A percentile compares a stretch with the other conserved stretches of the same genome.
Conservation (phyloP, 179 eudicot genomes). For the Patellifolia procumbens region DNA sequence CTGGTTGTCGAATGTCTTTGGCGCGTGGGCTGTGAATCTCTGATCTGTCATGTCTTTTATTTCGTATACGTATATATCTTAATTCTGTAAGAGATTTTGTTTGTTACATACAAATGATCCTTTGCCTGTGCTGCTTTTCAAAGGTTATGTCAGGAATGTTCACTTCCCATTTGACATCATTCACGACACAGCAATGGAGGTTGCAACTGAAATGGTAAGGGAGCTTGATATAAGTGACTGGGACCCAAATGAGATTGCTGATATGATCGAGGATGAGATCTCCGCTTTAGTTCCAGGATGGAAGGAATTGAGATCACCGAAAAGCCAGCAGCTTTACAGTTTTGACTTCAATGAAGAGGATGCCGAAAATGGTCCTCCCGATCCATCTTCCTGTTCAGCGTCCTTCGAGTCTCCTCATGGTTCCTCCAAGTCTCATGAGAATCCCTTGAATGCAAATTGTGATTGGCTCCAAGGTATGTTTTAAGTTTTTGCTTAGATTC, state of each 20-base stretch:
- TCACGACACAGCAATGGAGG: slow-evolving; percentile 69
- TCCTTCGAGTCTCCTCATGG: slow-evolving; percentile 30
- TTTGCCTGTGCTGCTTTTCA: slow-evolving; percentile 1
- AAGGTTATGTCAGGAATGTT: slow-evolving; percentile 66
- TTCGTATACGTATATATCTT: not conserved
- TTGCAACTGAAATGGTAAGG: slow-evolving; percentile 89
- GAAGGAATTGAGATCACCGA: slow-evolving; percentile 39
- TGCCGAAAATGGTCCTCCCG: slow-evolving; percentile 32
- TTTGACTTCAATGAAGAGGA: slow-evolving; percentile 37
- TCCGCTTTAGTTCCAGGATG: slow-evolving; percentile 59
- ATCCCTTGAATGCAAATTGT: slow-evolving; percentile 2
- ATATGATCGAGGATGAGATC: slow-evolving; percentile 86
- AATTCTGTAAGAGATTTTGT: not conserved
- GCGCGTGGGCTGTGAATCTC: too few relatives aligned
- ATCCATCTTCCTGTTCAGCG: slow-evolving; percentile 22
- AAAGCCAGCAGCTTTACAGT: slow-evolving; percentile 34
- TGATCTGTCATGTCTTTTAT: not conserved
- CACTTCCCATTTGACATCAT: slow-evolving; percentile 69
- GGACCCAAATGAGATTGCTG: slow-evolving; percentile 77
- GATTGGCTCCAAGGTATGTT: slow-evolving; percentile 47
- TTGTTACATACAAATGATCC: not conserved
- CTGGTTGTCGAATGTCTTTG: too few relatives aligned
- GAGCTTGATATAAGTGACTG: slow-evolving; percentile 81
- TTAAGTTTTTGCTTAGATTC: not conserved
- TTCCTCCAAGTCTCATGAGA: slow-evolving; percentile 16